These are phyloP conservation scores for Alternaria atra DNA, from an alignment of 2,329 filamentous ascomycete genomes.

Conservation along the genomic window DNA sequence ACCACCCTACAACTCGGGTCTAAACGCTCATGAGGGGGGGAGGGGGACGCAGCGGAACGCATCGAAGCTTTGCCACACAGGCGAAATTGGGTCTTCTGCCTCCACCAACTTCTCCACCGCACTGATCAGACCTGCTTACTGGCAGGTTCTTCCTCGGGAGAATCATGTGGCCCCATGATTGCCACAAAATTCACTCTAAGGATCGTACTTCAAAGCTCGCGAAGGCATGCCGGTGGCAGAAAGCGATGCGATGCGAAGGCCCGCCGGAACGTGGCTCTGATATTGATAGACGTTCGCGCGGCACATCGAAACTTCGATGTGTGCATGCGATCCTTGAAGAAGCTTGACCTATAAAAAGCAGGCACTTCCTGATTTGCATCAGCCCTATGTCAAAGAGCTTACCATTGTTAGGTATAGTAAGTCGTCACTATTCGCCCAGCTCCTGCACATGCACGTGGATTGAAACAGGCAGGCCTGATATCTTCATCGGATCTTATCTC, in stretches of 20 bases:
- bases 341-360: constrained; percentile 17
- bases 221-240: neutral
- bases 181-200: constrained; percentile 8
- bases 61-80: constrained; percentile 40
- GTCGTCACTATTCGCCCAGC: constrained; percentile 15
- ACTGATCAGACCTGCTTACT: constrained; percentile 15
- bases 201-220: neutral
- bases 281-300: constrained; percentile 1
- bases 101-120: constrained; percentile 12
- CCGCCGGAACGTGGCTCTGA: neutral
- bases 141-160: constrained; percentile 3
- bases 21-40: constrained; percentile 14
- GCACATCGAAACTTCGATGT: constrained; percentile 11
- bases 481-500: constrained; percentile 11
- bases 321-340: constrained; percentile 15
- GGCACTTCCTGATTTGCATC: constrained; percentile 26
- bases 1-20: constrained; percentile 32
- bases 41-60: constrained; percentile 28
- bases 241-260: neutral
- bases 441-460: constrained; percentile 21
- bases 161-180: constrained; percentile 10
- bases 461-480: constrained; percentile 10
- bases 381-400: constrained; percentile 32
- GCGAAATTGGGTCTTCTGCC: constrained; percentile 23
- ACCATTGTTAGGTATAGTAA: constrained; percentile 20